These are phyloP conservation scores for Fomitopsis pinicola DNA, from an alignment of 1,284 basidiomycete genomes.

Conservation along the genomic window DNA sequence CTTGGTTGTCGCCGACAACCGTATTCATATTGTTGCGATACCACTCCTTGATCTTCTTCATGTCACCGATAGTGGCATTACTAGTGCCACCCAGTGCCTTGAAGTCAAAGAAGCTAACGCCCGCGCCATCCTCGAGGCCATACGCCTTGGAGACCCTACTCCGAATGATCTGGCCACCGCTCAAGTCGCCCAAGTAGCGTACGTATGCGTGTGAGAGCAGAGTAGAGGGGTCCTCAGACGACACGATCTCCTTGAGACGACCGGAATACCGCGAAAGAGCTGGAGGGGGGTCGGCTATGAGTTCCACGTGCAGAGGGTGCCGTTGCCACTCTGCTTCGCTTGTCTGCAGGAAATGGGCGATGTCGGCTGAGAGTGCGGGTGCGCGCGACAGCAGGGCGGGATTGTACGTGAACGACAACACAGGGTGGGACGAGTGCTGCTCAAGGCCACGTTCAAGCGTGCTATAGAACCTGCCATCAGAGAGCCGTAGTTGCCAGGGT, in stretches of 20 bases:
- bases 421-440: constrained; percentile 54
- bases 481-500: not conserved
- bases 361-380: constrained; percentile 58
- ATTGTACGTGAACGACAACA: constrained; percentile 68
- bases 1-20: constrained; percentile 50
- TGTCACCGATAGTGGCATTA: constrained; percentile 48
- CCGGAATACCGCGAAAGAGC: constrained; percentile 51
- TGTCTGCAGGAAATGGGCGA: constrained; percentile 57
- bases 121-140: constrained; percentile 49
- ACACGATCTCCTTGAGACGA: constrained; percentile 42
- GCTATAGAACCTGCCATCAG: constrained; percentile 12
- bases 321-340: constrained; percentile 49
- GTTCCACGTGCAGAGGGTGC: constrained; percentile 47
- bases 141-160: constrained; percentile 65
- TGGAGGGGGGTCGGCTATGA: constrained; percentile 42
- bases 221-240: constrained; percentile 43
- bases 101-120: constrained; percentile 74
- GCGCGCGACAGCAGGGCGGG: constrained; percentile 64
- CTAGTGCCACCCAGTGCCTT: constrained; percentile 45
- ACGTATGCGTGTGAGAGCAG: constrained; percentile 81
- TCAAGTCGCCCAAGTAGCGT: constrained; percentile 83
- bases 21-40: constrained; percentile 73
- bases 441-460: constrained; percentile 66
- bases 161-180: constrained; percentile 76
- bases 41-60: constrained; percentile 76